A percentile compares a stretch with the other conserved stretches of the same genome.
Evolutionary conservation across 2,329 filamentous ascomycete genomes (phyloP).

Genomic region (Neopestalotiopsis sp.): DNA sequence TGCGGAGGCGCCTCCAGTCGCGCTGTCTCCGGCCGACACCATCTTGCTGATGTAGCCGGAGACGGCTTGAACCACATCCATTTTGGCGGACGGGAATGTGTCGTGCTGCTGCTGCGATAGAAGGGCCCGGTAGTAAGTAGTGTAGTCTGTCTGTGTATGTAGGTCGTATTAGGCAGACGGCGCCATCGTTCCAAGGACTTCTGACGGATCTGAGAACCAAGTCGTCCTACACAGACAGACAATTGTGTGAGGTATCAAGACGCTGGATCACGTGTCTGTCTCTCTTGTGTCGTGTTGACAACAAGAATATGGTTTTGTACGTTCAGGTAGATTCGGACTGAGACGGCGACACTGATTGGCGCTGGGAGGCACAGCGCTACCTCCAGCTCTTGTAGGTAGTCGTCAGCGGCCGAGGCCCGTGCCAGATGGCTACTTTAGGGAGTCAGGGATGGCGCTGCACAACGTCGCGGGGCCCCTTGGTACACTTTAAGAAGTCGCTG

Average conservation of each 20-base stretch:
- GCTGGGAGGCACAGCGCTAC: background rate
- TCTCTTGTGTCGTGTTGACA: background rate
- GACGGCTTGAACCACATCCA: slow-evolving; percentile 94
- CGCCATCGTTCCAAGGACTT: background rate
- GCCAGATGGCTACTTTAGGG: background rate
- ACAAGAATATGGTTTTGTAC: background rate
- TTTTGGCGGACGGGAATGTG: slow-evolving; percentile 49
- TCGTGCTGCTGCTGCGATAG: background rate
- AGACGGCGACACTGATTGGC: background rate
- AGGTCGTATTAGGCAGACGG: background rate
- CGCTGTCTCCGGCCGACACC: slow-evolving; percentile 81
- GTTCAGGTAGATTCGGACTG: background rate
- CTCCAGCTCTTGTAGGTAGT: background rate
- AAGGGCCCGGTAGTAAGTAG: background rate
- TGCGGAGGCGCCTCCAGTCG: slow-evolving; percentile 69
- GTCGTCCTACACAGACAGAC: background rate
- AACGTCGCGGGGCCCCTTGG: background rate
- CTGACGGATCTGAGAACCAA: background rate
- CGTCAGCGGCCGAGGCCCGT: background rate
- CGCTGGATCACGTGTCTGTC: background rate
- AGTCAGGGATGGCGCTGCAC: background rate
- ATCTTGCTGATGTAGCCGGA: slow-evolving; percentile 97
- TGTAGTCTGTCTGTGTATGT: background rate
- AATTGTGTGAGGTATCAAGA: background rate
- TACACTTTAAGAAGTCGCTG: background rate